Conservation (phyloP, 257 asterid species). For the Echites panduratus region DNA sequence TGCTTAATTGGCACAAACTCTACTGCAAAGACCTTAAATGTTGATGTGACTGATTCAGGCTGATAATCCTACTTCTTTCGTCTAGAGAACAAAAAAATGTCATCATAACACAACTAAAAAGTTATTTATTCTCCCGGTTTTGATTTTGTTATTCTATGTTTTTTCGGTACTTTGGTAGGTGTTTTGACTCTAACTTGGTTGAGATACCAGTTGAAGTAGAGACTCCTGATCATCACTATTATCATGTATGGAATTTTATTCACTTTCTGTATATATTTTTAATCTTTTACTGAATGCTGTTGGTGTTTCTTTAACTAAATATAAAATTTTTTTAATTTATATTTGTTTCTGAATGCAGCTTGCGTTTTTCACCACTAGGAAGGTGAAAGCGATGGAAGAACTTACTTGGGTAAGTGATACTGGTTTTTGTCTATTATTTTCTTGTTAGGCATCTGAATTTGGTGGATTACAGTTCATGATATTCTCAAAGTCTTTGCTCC, state of each 20-base stretch:
- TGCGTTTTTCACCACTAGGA: constrained; percentile 79
- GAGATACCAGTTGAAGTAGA: constrained; percentile 91
- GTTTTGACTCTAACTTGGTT: constrained; percentile 74
- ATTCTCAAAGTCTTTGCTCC: not conserved
- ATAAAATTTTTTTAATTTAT: not conserved
- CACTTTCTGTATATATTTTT: constrained; percentile 14
- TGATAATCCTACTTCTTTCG: constrained; percentile 1
- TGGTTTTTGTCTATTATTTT: not conserved
- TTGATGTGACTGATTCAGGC: not conserved
- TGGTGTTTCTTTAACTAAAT: constrained; percentile 5
- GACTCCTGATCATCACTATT: constrained; percentile 82
- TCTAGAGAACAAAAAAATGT: not conserved
- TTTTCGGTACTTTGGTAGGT: constrained; percentile 32
- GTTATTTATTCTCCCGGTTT: not conserved
- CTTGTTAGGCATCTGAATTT: constrained; percentile 5
- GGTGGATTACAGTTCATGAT: not conserved
- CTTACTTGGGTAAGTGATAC: constrained; percentile 77
- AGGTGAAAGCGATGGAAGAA: constrained; percentile 85
- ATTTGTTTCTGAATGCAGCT: constrained; percentile 48
- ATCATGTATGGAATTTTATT: constrained; percentile 51
- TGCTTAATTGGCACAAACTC: not conserved
- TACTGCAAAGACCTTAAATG: not conserved
- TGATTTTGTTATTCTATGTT: not conserved
- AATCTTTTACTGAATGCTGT: constrained; percentile 15
- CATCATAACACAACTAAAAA: not conserved